Conservation (phyloP, 192 early-diverging fungal species). For the Backusella mclennaniae region DNA sequence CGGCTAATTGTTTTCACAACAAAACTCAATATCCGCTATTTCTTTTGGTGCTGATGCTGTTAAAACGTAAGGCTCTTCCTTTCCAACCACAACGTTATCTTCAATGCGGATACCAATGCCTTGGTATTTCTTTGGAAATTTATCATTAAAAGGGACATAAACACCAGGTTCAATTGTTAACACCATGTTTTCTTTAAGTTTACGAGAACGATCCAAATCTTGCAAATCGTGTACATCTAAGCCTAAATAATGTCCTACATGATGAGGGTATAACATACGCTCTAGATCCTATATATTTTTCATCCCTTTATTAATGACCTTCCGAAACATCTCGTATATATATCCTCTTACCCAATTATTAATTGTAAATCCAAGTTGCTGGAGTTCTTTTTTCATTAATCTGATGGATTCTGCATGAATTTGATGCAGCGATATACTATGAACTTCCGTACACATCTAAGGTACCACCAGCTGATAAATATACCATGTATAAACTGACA, state of each 20-base stretch:
- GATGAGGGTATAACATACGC: slow-evolving; percentile 84
- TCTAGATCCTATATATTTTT: slow-evolving; percentile 64
- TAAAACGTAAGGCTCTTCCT: slow-evolving; percentile 65
- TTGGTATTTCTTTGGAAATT: slow-evolving; percentile 78
- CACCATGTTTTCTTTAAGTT: slow-evolving; percentile 79
- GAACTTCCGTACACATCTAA: slow-evolving; percentile 57
- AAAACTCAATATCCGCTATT: slow-evolving; percentile 75
- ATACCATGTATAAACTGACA: not conserved
- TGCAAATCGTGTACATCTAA: slow-evolving; percentile 93
- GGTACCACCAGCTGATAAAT: not conserved
- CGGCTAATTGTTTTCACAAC: slow-evolving; percentile 28
- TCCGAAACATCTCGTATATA: not conserved
- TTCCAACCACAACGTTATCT: slow-evolving; percentile 88
- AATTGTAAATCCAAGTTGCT: slow-evolving; percentile 66
- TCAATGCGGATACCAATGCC: slow-evolving; percentile 95
- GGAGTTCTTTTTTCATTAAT: slow-evolving; percentile 68
- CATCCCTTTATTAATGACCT: not conserved
- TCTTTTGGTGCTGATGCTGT: slow-evolving; percentile 81
- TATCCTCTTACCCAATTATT: slow-evolving; percentile 44
- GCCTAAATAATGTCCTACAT: slow-evolving; percentile 93
- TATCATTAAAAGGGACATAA: slow-evolving; percentile 77
- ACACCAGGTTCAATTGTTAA: slow-evolving; percentile 95
- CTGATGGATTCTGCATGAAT: slow-evolving; percentile 78
- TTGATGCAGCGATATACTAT: slow-evolving; percentile 69
- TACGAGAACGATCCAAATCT: slow-evolving; percentile 67